Evolutionary conservation across 495 filamentous ascomycete genomes (phyloP).

Genomic region (Podospora pseudopauciseta): DNA sequence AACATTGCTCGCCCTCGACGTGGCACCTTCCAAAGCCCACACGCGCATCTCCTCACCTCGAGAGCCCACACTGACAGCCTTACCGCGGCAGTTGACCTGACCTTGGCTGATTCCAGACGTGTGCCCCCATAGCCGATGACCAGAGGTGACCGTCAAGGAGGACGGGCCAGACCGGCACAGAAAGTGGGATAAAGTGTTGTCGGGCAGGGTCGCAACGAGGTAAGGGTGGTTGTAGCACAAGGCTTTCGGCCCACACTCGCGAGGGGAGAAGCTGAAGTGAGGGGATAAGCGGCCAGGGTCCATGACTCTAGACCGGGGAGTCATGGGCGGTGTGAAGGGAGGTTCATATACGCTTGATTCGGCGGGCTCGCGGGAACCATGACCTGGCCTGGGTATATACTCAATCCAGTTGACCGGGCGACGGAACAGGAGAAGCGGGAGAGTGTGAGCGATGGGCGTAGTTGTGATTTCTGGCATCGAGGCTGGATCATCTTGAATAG

Average conservation of each 20-base stretch:
- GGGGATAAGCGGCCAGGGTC: not conserved
- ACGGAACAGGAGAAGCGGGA: slow-evolving; percentile 17
- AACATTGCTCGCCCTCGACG: slow-evolving; percentile 32
- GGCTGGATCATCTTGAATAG: slow-evolving; percentile 22
- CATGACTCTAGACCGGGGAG: slow-evolving; percentile 4
- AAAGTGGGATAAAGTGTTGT: slow-evolving; percentile 89
- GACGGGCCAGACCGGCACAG: slow-evolving; percentile 71
- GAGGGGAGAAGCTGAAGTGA: slow-evolving; percentile 7
- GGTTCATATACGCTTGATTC: not conserved
- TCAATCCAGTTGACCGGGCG: not conserved
- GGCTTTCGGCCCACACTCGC: slow-evolving; percentile 57
- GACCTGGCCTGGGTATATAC: not conserved
- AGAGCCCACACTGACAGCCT: slow-evolving; percentile 82
- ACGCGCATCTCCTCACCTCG: slow-evolving; percentile 83
- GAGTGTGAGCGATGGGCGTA: slow-evolving; percentile 43
- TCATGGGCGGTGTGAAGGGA: slow-evolving; percentile 27
- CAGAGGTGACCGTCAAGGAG: slow-evolving; percentile 65
- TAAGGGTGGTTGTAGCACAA: slow-evolving; percentile 90
- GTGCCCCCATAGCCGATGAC: slow-evolving; percentile 85
- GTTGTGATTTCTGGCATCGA: slow-evolving; percentile 45
- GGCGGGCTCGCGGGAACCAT: not conserved
- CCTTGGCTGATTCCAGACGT: slow-evolving; percentile 86
- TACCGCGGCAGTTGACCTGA: slow-evolving; percentile 81
- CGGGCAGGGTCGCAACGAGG: slow-evolving; percentile 78
- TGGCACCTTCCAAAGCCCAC: slow-evolving; percentile 86